Percentiles rank a stretch among this genome's conserved stretches.
phyloP scores from a whole-genome alignment of 345 rosid genomes.

The Populus pruinosa region DNA sequence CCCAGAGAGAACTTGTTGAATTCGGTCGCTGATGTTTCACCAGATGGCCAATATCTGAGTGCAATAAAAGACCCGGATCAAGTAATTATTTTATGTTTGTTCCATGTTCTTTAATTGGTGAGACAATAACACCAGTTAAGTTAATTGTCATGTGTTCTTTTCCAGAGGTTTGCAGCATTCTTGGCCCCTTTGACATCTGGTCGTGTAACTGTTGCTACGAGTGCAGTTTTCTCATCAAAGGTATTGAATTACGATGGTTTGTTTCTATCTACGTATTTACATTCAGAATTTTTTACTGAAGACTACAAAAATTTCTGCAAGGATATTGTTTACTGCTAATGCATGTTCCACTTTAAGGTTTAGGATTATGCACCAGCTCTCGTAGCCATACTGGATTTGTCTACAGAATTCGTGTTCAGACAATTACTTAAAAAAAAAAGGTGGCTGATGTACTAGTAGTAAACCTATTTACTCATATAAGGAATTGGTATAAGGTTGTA shows the following conservation, averaged over 20 bases:
- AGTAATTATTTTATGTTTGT: constrained; percentile 34
- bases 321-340: not conserved
- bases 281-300: not conserved
- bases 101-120: constrained; percentile 2
- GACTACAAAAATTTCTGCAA: not conserved
- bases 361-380: not conserved
- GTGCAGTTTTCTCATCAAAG: constrained; percentile 69
- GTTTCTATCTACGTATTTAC: not conserved
- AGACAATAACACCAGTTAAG: not conserved
- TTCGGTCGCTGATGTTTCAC: constrained; percentile 89
- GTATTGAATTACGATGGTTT: constrained; percentile 29
- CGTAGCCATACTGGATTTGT: not conserved
- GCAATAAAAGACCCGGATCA: constrained; percentile 86
- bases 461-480: not conserved
- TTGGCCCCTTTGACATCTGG: constrained; percentile 91
- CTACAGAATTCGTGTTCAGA: not conserved
- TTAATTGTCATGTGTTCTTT: not conserved
- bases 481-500: not conserved
- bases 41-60: constrained; percentile 81
- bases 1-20: constrained; percentile 90
- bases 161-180: constrained; percentile 94
- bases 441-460: not conserved
- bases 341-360: not conserved
- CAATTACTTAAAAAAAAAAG: not conserved
- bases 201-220: constrained; percentile 66